phyloP scores from a whole-genome alignment of 768 basidiomycete genomes.

The Russula griseocarnosa region DNA sequence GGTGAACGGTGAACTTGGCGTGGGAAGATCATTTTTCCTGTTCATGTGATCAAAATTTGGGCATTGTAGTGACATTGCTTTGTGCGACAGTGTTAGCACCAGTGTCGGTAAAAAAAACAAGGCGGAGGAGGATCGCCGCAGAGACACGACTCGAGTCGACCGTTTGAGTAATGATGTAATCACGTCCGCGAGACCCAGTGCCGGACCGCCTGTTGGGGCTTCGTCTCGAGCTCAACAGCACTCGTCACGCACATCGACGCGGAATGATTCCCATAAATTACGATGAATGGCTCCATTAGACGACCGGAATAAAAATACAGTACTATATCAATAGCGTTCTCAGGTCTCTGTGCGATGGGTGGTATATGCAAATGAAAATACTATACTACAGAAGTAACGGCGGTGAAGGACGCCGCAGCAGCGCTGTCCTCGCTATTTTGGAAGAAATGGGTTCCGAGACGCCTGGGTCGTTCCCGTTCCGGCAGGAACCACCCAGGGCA shows the following conservation, averaged over 20 bases:
- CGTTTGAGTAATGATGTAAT: too few species aligned
- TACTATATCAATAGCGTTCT: background rate
- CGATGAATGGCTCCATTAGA: background rate
- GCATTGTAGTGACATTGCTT: too few species aligned
- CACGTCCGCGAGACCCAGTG: too few species aligned
- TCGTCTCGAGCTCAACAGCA: too few species aligned
- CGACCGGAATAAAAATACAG: background rate
- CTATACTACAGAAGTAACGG: background rate
- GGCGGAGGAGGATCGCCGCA: too few species aligned
- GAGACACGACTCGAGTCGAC: too few species aligned
- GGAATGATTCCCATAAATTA: background rate
- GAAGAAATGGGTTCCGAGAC: slow-evolving; percentile 17
- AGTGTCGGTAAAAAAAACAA: too few species aligned
- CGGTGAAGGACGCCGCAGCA: background rate
- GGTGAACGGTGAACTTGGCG: too few species aligned
- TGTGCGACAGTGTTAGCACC: too few species aligned
- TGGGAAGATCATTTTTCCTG: too few species aligned
- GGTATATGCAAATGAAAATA: background rate
- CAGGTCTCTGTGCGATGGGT: background rate
- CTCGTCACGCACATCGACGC: background rate
- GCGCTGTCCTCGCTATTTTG: background rate
- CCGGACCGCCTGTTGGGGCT: too few species aligned
- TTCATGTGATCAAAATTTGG: too few species aligned
- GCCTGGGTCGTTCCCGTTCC: slow-evolving; percentile 3
- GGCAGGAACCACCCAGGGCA: background rate